A percentile compares a stretch with the other conserved stretches of the same genome.
Conservation (phyloP, 2,329 filamentous ascomycete species). For the Bipolaris sorokiniana region DNA sequence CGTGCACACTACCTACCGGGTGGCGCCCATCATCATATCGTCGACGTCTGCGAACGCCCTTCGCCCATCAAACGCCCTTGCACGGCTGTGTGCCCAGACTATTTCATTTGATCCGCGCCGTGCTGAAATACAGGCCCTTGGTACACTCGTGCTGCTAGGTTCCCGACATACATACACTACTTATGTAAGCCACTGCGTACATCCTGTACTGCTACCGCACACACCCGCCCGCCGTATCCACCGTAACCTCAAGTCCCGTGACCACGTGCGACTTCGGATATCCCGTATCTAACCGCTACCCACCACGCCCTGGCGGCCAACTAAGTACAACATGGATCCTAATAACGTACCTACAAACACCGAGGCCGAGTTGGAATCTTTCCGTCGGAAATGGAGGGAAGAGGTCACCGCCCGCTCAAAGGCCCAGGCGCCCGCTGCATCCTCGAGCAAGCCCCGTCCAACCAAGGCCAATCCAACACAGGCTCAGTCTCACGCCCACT, state of each 20-base stretch:
- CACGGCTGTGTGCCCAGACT: constrained; percentile 2
- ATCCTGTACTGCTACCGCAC: neutral
- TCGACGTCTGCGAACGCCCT: constrained; percentile 12
- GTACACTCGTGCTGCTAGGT: constrained; percentile 20
- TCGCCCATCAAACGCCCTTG: constrained; percentile 7
- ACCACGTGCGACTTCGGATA: constrained; percentile 39
- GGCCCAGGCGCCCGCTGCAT: constrained; percentile 30
- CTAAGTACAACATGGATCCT: constrained; percentile 23
- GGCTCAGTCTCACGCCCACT: constrained; percentile 28
- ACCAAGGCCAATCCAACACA: constrained; percentile 36
- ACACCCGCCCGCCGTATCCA: neutral
- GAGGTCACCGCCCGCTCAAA: constrained; percentile 68
- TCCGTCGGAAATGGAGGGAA: constrained; percentile 83
- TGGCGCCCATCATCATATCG: constrained; percentile 17
- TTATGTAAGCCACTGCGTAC: neutral
- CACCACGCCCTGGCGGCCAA: constrained; percentile 21
- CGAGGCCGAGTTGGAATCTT: constrained; percentile 78
- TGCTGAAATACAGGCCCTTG: constrained; percentile 29
- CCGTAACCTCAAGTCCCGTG: constrained; percentile 17
- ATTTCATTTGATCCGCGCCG: constrained; percentile 11
- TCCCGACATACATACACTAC: constrained; percentile 1
- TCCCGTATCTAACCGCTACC: constrained; percentile 24
- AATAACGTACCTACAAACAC: constrained; percentile 38
- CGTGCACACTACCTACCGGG: constrained; percentile 6
- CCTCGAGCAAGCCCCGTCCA: constrained; percentile 31